Conservation (phyloP, 192 early-diverging fungal species). For the Coemansia reversa region DNA sequence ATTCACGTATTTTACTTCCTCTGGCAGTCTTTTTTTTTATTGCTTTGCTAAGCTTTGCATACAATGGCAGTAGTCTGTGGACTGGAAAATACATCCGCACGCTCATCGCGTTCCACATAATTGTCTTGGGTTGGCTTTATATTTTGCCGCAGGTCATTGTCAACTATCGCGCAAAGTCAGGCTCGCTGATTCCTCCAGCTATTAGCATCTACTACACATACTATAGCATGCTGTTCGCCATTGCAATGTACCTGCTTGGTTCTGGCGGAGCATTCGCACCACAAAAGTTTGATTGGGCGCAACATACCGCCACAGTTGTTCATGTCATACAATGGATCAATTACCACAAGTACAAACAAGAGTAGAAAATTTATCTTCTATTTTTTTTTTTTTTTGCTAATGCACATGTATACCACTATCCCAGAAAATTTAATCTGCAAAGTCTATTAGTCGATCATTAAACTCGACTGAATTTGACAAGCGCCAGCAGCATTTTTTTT, state of each 20-base stretch:
- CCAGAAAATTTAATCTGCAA: no score
- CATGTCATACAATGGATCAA: not conserved
- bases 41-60: not conserved
- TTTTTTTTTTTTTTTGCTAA: no score
- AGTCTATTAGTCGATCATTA: no score
- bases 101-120: not conserved
- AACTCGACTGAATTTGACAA: not conserved
- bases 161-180: not conserved
- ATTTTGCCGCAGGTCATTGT: not conserved
- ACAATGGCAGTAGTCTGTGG: not conserved
- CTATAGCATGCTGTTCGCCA: not conserved
- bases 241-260: not conserved
- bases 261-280: not conserved
- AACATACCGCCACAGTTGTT: not conserved
- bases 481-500: no score
- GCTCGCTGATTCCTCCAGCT: not conserved
- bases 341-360: conserved; percentile 2
- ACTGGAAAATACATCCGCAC: not conserved
- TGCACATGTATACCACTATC: no score
- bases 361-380: not conserved
- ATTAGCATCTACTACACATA: not conserved
- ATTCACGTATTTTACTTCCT: not conserved
- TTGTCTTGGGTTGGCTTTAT: not conserved
- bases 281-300: not conserved
- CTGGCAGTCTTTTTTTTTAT: not conserved